A percentile compares a stretch with the other conserved stretches of the same genome.
Evolutionary conservation across 352 stramenopile genomes (phyloP).

Genomic region (Globisporangium nagaii): DNA sequence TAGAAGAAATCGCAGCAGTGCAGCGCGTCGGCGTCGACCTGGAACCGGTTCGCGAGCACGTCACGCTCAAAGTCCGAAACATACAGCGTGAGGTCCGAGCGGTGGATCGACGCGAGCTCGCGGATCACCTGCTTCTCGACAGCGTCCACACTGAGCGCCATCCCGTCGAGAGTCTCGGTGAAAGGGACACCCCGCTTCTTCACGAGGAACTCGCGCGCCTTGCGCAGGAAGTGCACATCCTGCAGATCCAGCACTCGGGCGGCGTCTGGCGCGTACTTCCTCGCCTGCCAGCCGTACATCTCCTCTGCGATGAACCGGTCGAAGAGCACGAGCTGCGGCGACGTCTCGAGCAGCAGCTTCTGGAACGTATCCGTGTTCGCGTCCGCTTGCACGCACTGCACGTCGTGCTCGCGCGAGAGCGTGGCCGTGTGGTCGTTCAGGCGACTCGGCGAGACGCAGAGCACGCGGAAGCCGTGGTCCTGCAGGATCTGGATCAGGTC

Average conservation of each 20-base stretch:
- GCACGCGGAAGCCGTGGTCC: slow-evolving; percentile 52
- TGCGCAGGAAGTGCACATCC: slow-evolving; percentile 90
- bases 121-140: slow-evolving; percentile 69
- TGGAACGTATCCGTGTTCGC: slow-evolving; percentile 70
- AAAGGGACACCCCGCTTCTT: slow-evolving; percentile 44
- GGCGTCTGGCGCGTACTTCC: slow-evolving; percentile 71
- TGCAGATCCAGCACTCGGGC: slow-evolving; percentile 90
- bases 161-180: slow-evolving; percentile 31
- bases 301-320: slow-evolving; percentile 83
- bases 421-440: slow-evolving; percentile 63
- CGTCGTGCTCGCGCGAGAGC: slow-evolving; percentile 34
- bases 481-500: slow-evolving; percentile 72
- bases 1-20: slow-evolving; percentile 75
- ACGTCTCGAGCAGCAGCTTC: slow-evolving; percentile 45
- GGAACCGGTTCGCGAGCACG: slow-evolving; percentile 52
- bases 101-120: slow-evolving; percentile 71
- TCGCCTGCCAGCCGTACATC: slow-evolving; percentile 82
- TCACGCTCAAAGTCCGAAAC: slow-evolving; percentile 66
- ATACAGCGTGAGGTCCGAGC: slow-evolving; percentile 68
- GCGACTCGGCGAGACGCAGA: slow-evolving; percentile 74
- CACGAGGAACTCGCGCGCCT: slow-evolving; percentile 73
- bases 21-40: slow-evolving; percentile 37
- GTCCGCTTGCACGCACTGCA: slow-evolving; percentile 65
- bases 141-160: slow-evolving; percentile 24
- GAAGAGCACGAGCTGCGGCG: slow-evolving; percentile 70